Conservation (phyloP, 179 eudicot species). For the Silene coronaria region DNA sequence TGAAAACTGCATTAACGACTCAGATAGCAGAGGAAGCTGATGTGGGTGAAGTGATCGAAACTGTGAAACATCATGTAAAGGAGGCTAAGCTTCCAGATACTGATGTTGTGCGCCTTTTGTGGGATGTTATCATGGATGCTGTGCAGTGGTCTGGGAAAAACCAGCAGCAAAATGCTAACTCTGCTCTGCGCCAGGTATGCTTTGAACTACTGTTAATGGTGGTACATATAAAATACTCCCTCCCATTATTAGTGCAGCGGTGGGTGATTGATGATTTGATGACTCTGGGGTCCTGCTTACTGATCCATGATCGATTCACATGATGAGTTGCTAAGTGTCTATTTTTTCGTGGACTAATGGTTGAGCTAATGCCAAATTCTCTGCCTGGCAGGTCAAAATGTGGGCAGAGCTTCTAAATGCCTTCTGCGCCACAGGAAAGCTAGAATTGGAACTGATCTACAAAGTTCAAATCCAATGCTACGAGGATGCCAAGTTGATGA, state of each 20-base stretch:
- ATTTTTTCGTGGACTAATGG: background rate
- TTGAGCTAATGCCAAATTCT: constrained; percentile 15
- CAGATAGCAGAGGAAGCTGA: constrained; percentile 90
- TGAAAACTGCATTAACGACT: constrained; percentile 77
- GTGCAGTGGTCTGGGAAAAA: constrained; percentile 99
- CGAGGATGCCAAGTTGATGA: constrained; percentile 95
- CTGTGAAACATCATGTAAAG: constrained; percentile 76
- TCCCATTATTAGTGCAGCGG: no score
- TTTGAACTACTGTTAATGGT: background rate
- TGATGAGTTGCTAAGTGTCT: no score
- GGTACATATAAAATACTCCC: background rate
- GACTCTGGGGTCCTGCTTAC: no score
- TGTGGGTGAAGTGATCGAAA: constrained; percentile 77
- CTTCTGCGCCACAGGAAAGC: constrained; percentile 89
- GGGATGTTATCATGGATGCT: constrained; percentile 98
- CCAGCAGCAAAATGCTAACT: constrained; percentile 97
- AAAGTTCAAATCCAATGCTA: constrained; percentile 94
- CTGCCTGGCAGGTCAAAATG: constrained; percentile 57
- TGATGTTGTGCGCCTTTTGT: constrained; percentile 78
- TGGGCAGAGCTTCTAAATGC: constrained; percentile 84
- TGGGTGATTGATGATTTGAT: no score
- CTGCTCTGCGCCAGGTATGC: constrained; percentile 86
- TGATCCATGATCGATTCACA: no score
- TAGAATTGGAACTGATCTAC: constrained; percentile 85
- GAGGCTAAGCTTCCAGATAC: constrained; percentile 91